phyloP scores from a whole-genome alignment of 176 grass and related monocot genomes.

The Otatea glauca region DNA sequence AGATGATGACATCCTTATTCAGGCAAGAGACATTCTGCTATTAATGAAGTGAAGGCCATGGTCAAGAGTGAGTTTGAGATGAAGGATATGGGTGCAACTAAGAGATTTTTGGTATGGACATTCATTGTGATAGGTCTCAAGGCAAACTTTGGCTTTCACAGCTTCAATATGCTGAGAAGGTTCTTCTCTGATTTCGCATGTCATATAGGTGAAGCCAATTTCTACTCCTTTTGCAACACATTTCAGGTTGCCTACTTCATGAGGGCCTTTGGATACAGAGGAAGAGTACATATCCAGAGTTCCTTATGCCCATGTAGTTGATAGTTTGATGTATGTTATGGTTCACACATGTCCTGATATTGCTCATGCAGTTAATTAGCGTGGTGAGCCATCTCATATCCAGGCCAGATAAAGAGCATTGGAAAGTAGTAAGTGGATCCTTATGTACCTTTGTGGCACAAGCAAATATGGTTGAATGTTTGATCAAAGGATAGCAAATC shows the following conservation, averaged over 20 bases:
- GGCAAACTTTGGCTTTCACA: not conserved
- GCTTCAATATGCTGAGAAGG: not conserved
- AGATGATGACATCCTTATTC: not conserved
- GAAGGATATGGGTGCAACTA: not conserved
- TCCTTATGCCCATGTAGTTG: not conserved
- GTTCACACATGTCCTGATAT: not conserved
- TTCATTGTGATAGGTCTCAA: not conserved
- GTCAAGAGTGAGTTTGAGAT: not conserved
- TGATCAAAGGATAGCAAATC: not conserved
- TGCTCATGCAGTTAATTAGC: not conserved
- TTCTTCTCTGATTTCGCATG: not conserved
- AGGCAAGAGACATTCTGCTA: not conserved
- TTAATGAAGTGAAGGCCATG: not conserved
- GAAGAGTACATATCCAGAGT: not conserved
- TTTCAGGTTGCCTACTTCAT: not conserved
- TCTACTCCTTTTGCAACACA: too few relatives aligned
- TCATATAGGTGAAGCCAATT: not conserved
- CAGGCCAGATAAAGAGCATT: not conserved
- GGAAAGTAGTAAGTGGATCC: not conserved
- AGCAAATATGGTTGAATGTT: too few relatives aligned
- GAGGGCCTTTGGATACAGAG: not conserved
- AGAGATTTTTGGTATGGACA: not conserved
- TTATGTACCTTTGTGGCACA: too few relatives aligned
- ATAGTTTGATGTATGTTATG: not conserved
- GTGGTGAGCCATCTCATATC: not conserved